Evolutionary conservation across 768 basidiomycete species (phyloP).

Genomic region (Pleurotus sapidus): DNA sequence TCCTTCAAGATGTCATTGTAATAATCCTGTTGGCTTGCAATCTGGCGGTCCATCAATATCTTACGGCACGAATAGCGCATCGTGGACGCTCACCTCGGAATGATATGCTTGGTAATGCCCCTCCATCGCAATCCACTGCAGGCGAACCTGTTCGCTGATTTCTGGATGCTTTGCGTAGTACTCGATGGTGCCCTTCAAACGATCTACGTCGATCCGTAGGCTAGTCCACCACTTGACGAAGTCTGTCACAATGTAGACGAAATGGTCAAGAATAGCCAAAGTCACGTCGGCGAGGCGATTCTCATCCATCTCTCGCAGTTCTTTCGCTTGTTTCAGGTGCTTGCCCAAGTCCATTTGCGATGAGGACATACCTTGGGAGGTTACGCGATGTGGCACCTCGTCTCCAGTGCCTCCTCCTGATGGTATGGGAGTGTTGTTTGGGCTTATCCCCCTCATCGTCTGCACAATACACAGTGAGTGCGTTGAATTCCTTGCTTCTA

Average conservation of each 20-base stretch:
- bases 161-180: neutral
- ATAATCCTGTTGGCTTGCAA: neutral
- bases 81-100: neutral
- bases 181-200: neutral
- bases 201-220: neutral
- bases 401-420: too few relatives aligned
- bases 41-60: neutral
- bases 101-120: neutral
- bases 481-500: too few relatives aligned
- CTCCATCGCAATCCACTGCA: neutral
- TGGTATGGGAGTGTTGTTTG: too few relatives aligned
- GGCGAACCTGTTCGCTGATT: neutral
- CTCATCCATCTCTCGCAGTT: neutral
- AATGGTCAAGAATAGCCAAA: neutral
- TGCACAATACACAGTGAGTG: too few relatives aligned
- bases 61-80: too few relatives aligned
- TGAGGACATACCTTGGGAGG: too few relatives aligned
- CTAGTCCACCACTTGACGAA: conserved; percentile 5
- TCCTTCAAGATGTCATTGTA: neutral
- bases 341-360: too few relatives aligned
- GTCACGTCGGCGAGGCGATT: neutral
- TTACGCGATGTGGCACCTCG: too few relatives aligned
- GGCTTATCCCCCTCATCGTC: too few relatives aligned
- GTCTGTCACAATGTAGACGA: neutral
- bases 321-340: too few relatives aligned